phyloP scores from a whole-genome alignment of 306 rosid genomes.

The Delonix regia region DNA sequence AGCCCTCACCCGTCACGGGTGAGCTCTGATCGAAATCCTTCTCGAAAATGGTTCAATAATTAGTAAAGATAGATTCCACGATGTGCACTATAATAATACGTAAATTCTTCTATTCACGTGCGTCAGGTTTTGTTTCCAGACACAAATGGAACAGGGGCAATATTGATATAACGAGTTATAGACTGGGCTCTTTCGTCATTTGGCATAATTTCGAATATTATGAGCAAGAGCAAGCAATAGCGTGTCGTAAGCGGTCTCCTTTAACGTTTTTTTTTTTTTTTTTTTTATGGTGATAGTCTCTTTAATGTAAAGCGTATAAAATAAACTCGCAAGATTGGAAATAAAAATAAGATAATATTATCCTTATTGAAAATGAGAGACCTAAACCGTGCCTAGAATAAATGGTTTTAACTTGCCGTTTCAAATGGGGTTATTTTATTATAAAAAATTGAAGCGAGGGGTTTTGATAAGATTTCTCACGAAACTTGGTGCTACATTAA shows the following conservation, averaged over 20 bases:
- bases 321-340: background rate
- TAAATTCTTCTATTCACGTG: conserved; percentile 40
- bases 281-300: background rate
- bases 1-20: conserved; percentile 54
- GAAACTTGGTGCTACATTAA: background rate
- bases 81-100: background rate
- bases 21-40: conserved; percentile 34
- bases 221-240: conserved; percentile 11
- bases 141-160: background rate
- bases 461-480: background rate
- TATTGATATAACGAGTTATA: background rate
- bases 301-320: too few species aligned
- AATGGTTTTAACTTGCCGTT: background rate
- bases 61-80: background rate
- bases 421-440: background rate
- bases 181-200: conserved; percentile 14
- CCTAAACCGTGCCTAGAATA: background rate
- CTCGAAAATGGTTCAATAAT: conserved; percentile 56
- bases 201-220: background rate
- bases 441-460: background rate
- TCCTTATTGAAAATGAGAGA: background rate
- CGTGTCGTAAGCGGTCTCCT: conserved; percentile 30
- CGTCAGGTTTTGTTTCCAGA: background rate
- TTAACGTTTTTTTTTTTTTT: background rate
- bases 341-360: background rate